Evolutionary conservation across 2,329 filamentous ascomycete species (phyloP), one percentile per base, ranked within the genome.

Genomic region (Penicillium sp.): DNA sequence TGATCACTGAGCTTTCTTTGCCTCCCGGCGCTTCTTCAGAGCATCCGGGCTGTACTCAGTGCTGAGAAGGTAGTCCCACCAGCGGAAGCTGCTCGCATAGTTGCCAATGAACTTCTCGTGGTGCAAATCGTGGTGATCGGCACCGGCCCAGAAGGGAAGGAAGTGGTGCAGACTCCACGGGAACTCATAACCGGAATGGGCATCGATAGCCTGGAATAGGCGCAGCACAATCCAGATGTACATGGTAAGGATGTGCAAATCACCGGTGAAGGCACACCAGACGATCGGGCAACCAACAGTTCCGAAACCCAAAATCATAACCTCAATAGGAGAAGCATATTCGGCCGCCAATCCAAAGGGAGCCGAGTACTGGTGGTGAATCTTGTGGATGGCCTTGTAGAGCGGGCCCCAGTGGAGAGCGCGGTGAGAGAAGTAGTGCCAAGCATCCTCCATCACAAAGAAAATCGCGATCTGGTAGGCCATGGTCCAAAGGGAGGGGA

Each of bases 101-200:
- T 99, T 99, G 68, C 95, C 95, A 63, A 99, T 92, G 80, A 99
- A 99, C 74, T 92, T 91, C 82, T 99, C 95, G 80, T 99, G 95
- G 80, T 99, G 95, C 45, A 92, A 82, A 72, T 99, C 95, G 80
- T 99, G 95, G 80, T 98, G 93, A 68, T 96, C 88, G 54, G 95
- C 95, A 61, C 95, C 95, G 54, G 93, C 93, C 95, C 95, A 99
- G 85, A 99, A 93, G 35, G 95, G 95, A 51, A 99, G 81, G 82
- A 98, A 90, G 78, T 97, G 91, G 77, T 93, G 91, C 78, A 99
- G 80, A 71, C 89, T 93, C 92, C 93, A 99, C 60, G 95, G 95
- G 79, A 99, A 98, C 74, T 99, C 95, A 78, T 98, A 99, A 63
- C 95, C 95, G 70, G 90, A 95, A 82, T 99, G 95, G 29, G 95